phyloP scores from a whole-genome alignment of 345 rosid genomes.

The Eucalyptus viminalis region DNA sequence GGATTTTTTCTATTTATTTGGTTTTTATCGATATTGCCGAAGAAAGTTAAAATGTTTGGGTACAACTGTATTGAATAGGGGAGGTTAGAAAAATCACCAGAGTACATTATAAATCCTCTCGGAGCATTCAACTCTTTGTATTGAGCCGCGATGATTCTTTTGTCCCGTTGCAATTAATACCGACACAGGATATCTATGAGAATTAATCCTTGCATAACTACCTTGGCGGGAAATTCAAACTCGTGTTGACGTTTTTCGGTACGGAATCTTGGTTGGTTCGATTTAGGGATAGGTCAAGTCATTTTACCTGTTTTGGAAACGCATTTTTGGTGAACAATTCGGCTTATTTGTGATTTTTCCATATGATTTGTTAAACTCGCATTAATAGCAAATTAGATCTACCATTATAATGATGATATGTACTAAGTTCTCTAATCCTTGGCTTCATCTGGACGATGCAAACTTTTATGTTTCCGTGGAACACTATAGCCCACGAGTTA shows the following conservation, averaged over 20 bases:
- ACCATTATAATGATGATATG: neutral
- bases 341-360: neutral
- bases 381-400: neutral
- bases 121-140: neutral
- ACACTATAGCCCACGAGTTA: neutral
- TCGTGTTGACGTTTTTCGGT: neutral
- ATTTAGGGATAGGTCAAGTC: neutral
- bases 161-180: neutral
- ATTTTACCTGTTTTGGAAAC: neutral
- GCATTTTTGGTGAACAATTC: neutral
- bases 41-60: neutral
- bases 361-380: neutral
- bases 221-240: neutral
- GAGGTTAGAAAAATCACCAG: rapidly evolving
- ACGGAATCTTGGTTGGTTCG: neutral
- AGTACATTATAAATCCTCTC: neutral
- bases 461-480: neutral
- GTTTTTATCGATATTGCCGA: rapidly evolving
- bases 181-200: neutral
- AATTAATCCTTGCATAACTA: neutral
- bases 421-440: neutral
- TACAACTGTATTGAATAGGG: rapidly evolving
- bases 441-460: neutral
- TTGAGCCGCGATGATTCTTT: rapidly evolving
- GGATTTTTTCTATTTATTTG: neutral